Evolutionary conservation across 2,329 filamentous ascomycete species (phyloP), one percentile per base, ranked within the genome.

Genomic region (Aspergillus ibericus): DNA sequence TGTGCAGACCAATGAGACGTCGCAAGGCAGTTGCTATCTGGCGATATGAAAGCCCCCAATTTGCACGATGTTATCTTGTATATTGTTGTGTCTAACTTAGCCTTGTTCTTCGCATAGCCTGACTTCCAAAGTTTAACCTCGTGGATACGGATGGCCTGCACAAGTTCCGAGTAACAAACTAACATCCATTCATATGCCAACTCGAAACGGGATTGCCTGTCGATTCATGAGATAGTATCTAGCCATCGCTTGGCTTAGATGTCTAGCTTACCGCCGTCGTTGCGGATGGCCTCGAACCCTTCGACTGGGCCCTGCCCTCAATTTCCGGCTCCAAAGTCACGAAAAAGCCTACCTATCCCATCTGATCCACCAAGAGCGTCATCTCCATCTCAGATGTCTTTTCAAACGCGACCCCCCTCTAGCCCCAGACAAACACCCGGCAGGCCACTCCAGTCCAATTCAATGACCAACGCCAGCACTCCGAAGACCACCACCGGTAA

Each of bases 281-380:
- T 88, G 63, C 84, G 79, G 66, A 78, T 82, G 53, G 74, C 79
- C 25, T 75, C 87, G 67, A 88, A 87, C 59, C 89, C 91, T 50
- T 89, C 91, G 15, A 86, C 85, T 29, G 83, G 86, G 62, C 85
- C 88, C 27, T 80, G 95, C 22, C 91, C 92, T 44, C 87, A 90
- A 44, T 79, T 96, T 49, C 91, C 92, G 27, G 80, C 90, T 16
- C 76, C 82, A 47, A 95, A 92, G 76, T 86, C 88, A 38, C 84
- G 90, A 62, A 91, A 88, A 73, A 88, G 84, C 55, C 75, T 87
- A 79, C 57, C 83, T 77, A 55, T 78, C 70, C 59, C 77, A 81
- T 50, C 76, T 77, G 63, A 80, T 70, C 34, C 74, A 73, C 72
- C 75, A 16, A 82, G 75, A 61, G 68, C 68, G 70, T 78, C 61